Evolutionary conservation across 2,329 filamentous ascomycete species (phyloP).

Genomic region (Alternaria novae-zelandiae): DNA sequence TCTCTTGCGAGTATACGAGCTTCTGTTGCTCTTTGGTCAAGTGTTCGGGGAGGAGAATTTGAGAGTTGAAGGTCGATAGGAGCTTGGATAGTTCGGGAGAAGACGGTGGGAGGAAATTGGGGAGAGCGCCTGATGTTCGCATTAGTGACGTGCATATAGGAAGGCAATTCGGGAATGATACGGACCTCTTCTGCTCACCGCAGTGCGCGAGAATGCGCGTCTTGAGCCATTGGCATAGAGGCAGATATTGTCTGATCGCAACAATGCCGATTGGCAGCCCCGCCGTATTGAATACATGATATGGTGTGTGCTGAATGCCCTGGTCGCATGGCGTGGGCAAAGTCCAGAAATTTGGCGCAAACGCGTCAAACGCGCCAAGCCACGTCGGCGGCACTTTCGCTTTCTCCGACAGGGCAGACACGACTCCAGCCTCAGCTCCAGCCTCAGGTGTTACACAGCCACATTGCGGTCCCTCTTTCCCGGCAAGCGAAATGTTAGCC

Average conservation of each 20-base stretch:
- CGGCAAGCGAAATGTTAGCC: slow-evolving; percentile 10
- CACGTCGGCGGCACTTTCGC: background rate
- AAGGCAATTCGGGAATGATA: background rate
- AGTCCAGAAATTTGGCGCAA: slow-evolving; percentile 28
- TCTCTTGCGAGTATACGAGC: slow-evolving; percentile 52
- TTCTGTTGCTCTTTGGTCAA: slow-evolving; percentile 50
- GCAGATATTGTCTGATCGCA: slow-evolving; percentile 12
- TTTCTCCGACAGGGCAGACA: slow-evolving; percentile 7
- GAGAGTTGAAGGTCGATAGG: slow-evolving; percentile 51
- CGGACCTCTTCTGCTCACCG: slow-evolving; percentile 32
- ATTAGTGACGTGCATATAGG: slow-evolving; percentile 2
- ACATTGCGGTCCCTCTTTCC: slow-evolving; percentile 18
- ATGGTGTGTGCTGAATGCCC: slow-evolving; percentile 3
- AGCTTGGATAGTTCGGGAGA: slow-evolving; percentile 50
- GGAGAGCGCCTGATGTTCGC: slow-evolving; percentile 42
- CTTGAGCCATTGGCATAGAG: slow-evolving; percentile 27
- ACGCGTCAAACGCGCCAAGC: slow-evolving; percentile 38
- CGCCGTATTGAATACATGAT: slow-evolving; percentile 43
- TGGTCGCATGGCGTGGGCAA: slow-evolving; percentile 2
- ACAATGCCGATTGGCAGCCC: slow-evolving; percentile 36
- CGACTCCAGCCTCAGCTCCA: slow-evolving; percentile 10
- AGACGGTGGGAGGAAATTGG: slow-evolving; percentile 51
- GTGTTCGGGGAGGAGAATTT: slow-evolving; percentile 54
- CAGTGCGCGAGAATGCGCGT: slow-evolving; percentile 40
- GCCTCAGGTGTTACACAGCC: slow-evolving; percentile 17